These are phyloP conservation scores for Spizellomyces sp. DNA, from an alignment of 192 early-diverging fungal genomes.

Conservation along the genomic window DNA sequence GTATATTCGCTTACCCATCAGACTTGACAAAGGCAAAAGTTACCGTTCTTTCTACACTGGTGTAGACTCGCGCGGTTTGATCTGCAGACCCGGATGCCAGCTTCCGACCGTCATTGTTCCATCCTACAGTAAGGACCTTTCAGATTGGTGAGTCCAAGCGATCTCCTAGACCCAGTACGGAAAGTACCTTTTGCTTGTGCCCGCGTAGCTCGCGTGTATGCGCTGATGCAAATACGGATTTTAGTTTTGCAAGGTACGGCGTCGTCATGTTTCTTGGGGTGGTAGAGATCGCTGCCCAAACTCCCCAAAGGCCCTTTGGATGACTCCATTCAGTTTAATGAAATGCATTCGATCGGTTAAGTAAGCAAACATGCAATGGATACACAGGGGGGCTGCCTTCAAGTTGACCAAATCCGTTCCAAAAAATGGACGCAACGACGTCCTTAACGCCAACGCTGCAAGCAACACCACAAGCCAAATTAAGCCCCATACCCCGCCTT, in stretches of 20 bases:
- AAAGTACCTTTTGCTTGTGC: conserved; percentile 36
- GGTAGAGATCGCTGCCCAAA: not conserved
- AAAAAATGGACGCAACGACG: no score
- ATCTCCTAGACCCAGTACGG: not conserved
- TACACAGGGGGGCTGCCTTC: no score
- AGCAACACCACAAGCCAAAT: no score
- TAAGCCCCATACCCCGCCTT: no score
- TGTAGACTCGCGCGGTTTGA: conserved; percentile 72
- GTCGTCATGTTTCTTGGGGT: not conserved
- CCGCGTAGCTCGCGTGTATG: conserved; percentile 34
- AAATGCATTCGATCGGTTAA: no score
- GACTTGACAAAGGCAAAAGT: not conserved
- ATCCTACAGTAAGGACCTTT: conserved; percentile 71
- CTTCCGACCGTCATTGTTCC: conserved; percentile 70
- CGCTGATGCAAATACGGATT: not conserved
- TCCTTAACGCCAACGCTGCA: no score
- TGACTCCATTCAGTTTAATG: no score
- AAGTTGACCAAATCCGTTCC: no score
- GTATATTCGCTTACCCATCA: not conserved
- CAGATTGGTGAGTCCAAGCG: conserved; percentile 1
- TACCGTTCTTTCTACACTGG: conserved; percentile 58
- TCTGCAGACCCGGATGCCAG: conserved; percentile 76
- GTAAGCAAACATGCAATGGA: no score
- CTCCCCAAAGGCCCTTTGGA: no score
- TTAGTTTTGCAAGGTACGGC: conserved; percentile 8